A percentile compares a stretch with the other conserved stretches of the same genome.
Conservation (phyloP, 1,284 basidiomycete genomes). For the Trichosporon faecale region DNA sequence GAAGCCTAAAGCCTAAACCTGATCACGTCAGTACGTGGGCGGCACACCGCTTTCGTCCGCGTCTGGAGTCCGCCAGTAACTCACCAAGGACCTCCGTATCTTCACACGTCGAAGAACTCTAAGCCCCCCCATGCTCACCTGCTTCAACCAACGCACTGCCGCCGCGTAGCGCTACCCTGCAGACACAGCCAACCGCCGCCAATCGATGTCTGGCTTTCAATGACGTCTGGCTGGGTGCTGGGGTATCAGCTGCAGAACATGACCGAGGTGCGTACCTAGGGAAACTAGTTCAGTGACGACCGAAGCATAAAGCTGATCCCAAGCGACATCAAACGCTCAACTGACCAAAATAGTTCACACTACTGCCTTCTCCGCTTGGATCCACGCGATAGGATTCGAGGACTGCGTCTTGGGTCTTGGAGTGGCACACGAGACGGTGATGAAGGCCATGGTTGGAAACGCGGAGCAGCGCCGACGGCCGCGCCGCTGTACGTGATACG, state of each 20-base stretch:
- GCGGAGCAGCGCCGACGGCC: not conserved
- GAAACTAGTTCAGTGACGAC: not conserved
- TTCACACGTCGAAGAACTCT: not conserved
- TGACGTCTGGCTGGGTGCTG: not conserved
- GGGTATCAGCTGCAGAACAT: not conserved
- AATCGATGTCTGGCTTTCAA: not conserved
- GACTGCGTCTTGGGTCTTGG: no score
- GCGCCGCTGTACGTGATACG: no score
- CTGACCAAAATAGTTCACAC: not conserved
- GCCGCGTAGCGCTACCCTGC: not conserved
- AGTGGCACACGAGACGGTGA: not conserved
- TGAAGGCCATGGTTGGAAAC: not conserved
- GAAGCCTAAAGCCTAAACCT: not conserved
- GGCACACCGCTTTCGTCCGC: not conserved
- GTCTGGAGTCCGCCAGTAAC: not conserved
- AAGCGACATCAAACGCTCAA: not conserved
- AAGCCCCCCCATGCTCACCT: not conserved
- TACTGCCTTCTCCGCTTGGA: not conserved
- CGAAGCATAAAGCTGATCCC: not conserved
- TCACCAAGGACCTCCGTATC: not conserved
- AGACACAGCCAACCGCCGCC: not conserved
- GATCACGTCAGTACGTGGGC: not conserved
- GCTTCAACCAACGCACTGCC: conserved; percentile 5
- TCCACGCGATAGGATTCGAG: not conserved
- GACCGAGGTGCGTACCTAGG: not conserved